Base-by-base conservation (phyloP, 108 stramenopile genomes). In the Nitzschia inconspicua region DNA sequence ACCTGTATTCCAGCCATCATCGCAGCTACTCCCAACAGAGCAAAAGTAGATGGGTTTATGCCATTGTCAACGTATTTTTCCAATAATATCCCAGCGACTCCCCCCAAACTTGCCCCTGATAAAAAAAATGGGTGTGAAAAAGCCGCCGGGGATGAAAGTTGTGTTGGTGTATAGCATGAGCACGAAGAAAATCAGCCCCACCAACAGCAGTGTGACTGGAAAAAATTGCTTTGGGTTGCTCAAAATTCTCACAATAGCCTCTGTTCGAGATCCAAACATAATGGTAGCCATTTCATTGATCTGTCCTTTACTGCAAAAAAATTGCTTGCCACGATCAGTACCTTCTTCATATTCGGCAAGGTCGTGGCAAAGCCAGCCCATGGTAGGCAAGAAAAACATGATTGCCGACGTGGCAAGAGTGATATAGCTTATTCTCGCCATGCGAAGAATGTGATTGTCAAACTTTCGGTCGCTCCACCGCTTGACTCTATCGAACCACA, bases 51-150 rank as follows among this genome's bases (percentile, higher is more conserved):
- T 7, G 76, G 68, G 4, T 53, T 10, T 18, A 79, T 36, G 31
- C 48, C 50, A 9, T 19, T 20, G 14, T 60, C 65, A 4, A 75
- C 11, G 18, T 49, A 57, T 36, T 65, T 27, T 47, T 77, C 20
- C 35, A 84, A 65, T 0, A 69, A 9, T 23, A 71, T 28, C 1
- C 83, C 83, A 27, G 50, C 59, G 19, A 72, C 68, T 16, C 80
- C 81, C 23, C 85, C 85, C 32, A 83, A 36, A 5, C 61, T 60
- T 7, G 71, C 63, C 9, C 85, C 85, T 1, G 57, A 68, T 51
- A 35, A 77, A 32, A 16, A 84, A 60, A 5, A 71, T 66, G 3
- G 85, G 85, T 19, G 75, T 78, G 52, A 86, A 86, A 10, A 86
- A 41, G 3, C 85, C 85, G 18, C 44, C 60, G 0, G 85, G 80